A percentile compares a stretch with the other conserved stretches of the same genome.
Conservation (phyloP, 2,329 filamentous ascomycete genomes). For the Diaporthe sp. region DNA sequence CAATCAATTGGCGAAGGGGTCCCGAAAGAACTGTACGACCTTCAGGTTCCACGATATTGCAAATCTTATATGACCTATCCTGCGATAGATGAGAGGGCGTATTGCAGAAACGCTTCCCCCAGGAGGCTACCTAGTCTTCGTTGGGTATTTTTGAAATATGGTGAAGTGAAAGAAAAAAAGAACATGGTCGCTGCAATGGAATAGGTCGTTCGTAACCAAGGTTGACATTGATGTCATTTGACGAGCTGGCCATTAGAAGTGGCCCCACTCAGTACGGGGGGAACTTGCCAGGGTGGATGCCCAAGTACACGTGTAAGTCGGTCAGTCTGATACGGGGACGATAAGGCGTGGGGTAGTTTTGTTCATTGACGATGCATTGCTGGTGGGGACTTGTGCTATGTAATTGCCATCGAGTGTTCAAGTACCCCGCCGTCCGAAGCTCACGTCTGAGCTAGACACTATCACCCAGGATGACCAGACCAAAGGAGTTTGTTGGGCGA, state of each 20-base stretch:
- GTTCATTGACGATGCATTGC: slow-evolving; percentile 24
- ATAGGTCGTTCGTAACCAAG: neutral
- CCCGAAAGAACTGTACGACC: neutral
- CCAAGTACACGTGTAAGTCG: neutral
- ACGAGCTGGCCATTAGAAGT: neutral
- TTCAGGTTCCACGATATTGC: neutral
- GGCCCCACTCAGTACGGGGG: neutral
- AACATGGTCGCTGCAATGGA: neutral
- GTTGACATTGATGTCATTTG: slow-evolving; percentile 2
- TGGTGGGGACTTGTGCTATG: neutral
- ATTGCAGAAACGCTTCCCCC: too few species aligned
- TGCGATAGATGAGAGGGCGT: neutral
- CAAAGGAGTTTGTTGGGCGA: neutral
- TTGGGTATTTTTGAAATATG: neutral
- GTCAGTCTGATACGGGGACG: slow-evolving; percentile 27
- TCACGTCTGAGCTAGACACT: neutral
- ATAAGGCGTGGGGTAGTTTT: slow-evolving; percentile 33
- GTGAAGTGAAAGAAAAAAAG: neutral
- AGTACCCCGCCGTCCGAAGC: slow-evolving; percentile 22
- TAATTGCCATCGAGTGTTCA: neutral
- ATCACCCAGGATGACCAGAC: neutral
- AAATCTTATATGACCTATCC: neutral
- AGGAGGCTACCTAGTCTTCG: neutral
- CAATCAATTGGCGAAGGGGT: too few species aligned
- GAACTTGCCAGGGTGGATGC: neutral